These are phyloP conservation scores for Trametes versicolor DNA, from an alignment of 1,284 basidiomycete genomes.

Conservation along the genomic window DNA sequence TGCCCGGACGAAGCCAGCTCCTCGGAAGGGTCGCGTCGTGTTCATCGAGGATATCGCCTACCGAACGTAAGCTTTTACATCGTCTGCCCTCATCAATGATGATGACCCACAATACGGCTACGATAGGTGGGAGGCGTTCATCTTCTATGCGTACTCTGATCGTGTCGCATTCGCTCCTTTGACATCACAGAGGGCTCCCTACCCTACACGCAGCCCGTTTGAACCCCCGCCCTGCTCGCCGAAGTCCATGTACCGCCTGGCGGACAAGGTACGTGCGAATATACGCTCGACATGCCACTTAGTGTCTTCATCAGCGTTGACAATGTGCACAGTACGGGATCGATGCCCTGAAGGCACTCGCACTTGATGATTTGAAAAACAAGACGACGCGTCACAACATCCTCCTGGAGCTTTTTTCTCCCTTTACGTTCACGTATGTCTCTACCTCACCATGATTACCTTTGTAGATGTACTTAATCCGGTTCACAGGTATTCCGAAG, in stretches of 20 bases:
- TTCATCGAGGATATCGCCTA: slow-evolving; percentile 9
- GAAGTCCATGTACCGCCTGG: slow-evolving; percentile 39
- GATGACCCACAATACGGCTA: too few species aligned
- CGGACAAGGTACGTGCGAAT: slow-evolving; percentile 30
- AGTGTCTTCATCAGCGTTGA: too few species aligned
- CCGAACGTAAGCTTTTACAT: slow-evolving; percentile 13
- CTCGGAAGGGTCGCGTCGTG: slow-evolving; percentile 2
- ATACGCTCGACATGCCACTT: too few species aligned
- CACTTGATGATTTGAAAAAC: slow-evolving; percentile 24
- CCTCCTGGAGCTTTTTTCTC: slow-evolving; percentile 32
- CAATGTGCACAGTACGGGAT: too few species aligned
- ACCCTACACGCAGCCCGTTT: neutral
- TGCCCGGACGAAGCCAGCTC: too few species aligned
- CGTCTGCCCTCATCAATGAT: too few species aligned
- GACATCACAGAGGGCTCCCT: slow-evolving; percentile 1
- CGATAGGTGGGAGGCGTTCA: slow-evolving; percentile 26
- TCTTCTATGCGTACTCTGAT: slow-evolving; percentile 28
- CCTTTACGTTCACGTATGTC: slow-evolving; percentile 27
- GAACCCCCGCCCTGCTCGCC: slow-evolving; percentile 29
- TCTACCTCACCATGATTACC: too few species aligned
- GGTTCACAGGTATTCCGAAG: slow-evolving; percentile 13
- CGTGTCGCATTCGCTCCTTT: slow-evolving; percentile 22
- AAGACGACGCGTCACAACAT: slow-evolving; percentile 33
- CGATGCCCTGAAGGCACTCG: too few species aligned
- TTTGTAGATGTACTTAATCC: too few species aligned